phyloP scores from a whole-genome alignment of 805 yeast genomes.

The Zygosaccharomyces siamensis region DNA sequence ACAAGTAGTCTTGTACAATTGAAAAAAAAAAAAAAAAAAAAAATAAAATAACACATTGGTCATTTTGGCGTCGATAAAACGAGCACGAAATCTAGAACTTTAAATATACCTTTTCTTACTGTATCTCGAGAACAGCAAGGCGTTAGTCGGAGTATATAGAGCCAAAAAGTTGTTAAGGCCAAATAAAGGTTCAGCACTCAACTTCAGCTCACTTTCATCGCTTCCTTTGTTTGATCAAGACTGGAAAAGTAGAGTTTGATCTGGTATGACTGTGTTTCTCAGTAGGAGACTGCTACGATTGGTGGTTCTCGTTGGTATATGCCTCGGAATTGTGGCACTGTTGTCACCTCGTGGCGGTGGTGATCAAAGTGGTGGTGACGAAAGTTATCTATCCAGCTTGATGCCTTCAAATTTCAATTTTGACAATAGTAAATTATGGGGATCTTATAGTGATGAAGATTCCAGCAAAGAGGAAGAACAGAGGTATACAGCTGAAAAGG shows the following conservation, averaged over 20 bases:
- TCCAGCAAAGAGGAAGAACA: slow-evolving; percentile 4
- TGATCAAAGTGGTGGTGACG: slow-evolving; percentile 1
- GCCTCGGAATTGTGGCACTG: slow-evolving; percentile 12
- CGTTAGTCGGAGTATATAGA: background rate
- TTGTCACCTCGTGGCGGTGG: slow-evolving; percentile 9
- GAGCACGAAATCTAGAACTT: slow-evolving; percentile 6
- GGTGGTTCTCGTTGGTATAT: slow-evolving; percentile 13
- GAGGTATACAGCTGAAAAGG: slow-evolving; percentile 10
- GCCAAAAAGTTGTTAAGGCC: background rate
- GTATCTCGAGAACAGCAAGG: background rate
- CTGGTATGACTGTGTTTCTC: slow-evolving; percentile 20
- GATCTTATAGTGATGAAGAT: slow-evolving; percentile 3
- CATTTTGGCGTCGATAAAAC: slow-evolving; percentile 3
- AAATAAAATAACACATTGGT: background rate
- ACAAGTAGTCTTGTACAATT: background rate
- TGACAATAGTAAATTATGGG: background rate
- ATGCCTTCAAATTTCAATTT: slow-evolving; percentile 8
- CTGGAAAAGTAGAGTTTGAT: background rate
- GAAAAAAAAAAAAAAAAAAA: background rate
- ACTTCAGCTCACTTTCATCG: no score
- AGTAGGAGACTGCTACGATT: slow-evolving; percentile 24
- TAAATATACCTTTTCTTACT: background rate
- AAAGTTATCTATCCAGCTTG: slow-evolving; percentile 3
- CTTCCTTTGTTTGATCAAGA: background rate
- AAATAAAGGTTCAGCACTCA: no score